Evolutionary conservation across 306 rosid species (phyloP), one percentile per base, ranked within the genome.

Genomic region (Fagus sylvatica): DNA sequence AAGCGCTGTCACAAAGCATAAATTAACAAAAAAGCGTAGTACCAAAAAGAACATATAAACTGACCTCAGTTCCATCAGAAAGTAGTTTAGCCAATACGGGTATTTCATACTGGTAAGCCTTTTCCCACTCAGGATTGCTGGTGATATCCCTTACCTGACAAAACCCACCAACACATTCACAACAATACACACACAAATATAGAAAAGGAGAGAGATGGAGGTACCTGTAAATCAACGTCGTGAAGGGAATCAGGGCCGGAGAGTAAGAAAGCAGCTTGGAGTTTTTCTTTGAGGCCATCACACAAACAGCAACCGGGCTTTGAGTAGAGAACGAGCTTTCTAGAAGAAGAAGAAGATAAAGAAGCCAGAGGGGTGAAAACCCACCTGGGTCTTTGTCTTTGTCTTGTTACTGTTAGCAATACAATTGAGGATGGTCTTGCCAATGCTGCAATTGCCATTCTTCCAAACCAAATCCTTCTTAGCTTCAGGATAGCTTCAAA

Each of bases 291-390:
- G 84, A 96, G 98, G 53, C 96, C 99, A 72, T 93, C 96, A 87
- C 99, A 96, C 89, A 96, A 86, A 83, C 99, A 93, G 91, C 99
- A 93, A 30, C 90, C 97, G 66, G 97, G 96, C 80, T 93, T 96
- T 0, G 96, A 96, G 90, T 96, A 96, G 39, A 96, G 93, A 69
- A 93, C 69, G 62, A 96, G 93, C 60, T 87, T 87, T 84, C 96
- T 82, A 46, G 90, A 49, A 15, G 81, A 2, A 4, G 79, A 8
- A 4, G 92, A 70, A 72, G 88, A 33, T 74, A 85, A 54, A 60
- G 86, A 70, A 74, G 92, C 82, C 60, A 72, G 34, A 43, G 91
- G 78, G 19, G 77, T 81, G 36, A 87, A 84, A 60, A 74, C 79
- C 75, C 87, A 42, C 43, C 60, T 80, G 30, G 80, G 15, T n/a